Evolutionary conservation across 441 rosid genomes (phyloP), one percentile per base, ranked within the genome.

Genomic region (Caryocar brasiliense): DNA sequence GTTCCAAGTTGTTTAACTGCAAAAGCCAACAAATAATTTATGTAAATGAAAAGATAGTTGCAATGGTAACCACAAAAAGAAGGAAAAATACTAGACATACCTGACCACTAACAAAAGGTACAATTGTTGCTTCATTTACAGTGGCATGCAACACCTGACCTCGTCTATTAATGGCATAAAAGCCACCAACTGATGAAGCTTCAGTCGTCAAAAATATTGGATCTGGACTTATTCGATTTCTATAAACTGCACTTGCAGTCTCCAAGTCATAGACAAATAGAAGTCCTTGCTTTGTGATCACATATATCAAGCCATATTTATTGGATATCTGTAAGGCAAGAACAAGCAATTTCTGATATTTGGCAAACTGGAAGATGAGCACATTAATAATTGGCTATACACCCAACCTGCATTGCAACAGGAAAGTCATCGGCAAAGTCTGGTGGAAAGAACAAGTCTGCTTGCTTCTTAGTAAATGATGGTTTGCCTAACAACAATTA

Each of bases 321-420:
- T 90, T 94, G 47, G 99, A 90, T 78, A 90, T 85, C 99, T 94
- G 92, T 68, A n/a, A n/a, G n/a, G n/a, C n/a, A n/a, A n/a, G n/a
- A 32, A 34, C 3, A 17, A 8, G 25, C 7, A 24, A n/a, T n/a
- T n/a, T n/a, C n/a, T n/a, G n/a, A n/a, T n/a, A n/a, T n/a, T n/a
- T n/a, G n/a, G n/a, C n/a, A n/a, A n/a, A n/a, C n/a, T n/a, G n/a
- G n/a, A n/a, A n/a, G n/a, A n/a, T n/a, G n/a, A n/a, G n/a, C n/a
- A n/a, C n/a, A n/a, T n/a, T n/a, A n/a, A n/a, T n/a, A n/a, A n/a
- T n/a, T n/a, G n/a, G n/a, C n/a, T n/a, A n/a, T n/a, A n/a, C n/a
- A n/a, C n/a, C n/a, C n/a, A 19, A 94, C 99, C 96, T 94, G 99
- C 99, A 94, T 94, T 37, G 99, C 95, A 30, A 94, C 98, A 29